phyloP scores from a whole-genome alignment of 1,139 yeast species.

The Casaregolazyma suthepensis region DNA sequence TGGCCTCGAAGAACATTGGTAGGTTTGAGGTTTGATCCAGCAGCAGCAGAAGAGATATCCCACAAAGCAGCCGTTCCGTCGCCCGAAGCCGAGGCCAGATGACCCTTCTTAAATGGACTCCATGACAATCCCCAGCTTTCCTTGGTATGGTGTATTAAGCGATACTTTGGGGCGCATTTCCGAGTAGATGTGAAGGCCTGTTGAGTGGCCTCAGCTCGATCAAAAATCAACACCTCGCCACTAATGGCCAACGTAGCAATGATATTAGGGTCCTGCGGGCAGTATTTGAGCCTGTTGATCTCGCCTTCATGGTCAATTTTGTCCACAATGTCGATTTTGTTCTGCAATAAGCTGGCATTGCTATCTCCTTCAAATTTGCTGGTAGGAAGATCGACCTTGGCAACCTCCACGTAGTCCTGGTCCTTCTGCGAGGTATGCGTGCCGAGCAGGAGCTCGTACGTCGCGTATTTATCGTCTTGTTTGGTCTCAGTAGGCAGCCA shows the following conservation, averaged over 20 bases:
- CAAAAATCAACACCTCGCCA: conserved; percentile 69
- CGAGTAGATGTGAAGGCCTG: conserved; percentile 13
- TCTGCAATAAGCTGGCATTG: conserved; percentile 21
- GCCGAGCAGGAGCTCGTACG: conserved; percentile 52
- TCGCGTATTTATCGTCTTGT: conserved; percentile 22
- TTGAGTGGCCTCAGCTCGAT: conserved; percentile 34
- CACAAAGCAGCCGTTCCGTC: conserved; percentile 65
- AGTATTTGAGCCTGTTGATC: conserved; percentile 74
- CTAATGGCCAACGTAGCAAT: conserved; percentile 74
- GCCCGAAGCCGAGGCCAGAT: conserved; percentile 57
- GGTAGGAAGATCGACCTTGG: conserved; percentile 65
- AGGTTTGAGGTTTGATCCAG: conserved; percentile 18
- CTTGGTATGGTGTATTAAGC: conserved; percentile 52
- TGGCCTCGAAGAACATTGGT: conserved; percentile 22
- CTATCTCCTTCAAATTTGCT: conserved; percentile 17
- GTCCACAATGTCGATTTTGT: conserved; percentile 49
- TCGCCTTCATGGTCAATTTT: conserved; percentile 39
- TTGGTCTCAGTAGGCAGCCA: conserved; percentile 31
- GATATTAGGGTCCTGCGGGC: conserved; percentile 63
- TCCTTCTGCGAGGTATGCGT: conserved; percentile 83
- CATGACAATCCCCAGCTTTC: conserved; percentile 74
- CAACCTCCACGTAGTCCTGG: conserved; percentile 67
- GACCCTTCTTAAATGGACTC: conserved; percentile 39
- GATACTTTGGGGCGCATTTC: conserved; percentile 14
- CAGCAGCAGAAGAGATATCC: conserved; percentile 37